Base-by-base conservation (phyloP, 768 basidiomycete species). In the Crepidotus variabilis region DNA sequence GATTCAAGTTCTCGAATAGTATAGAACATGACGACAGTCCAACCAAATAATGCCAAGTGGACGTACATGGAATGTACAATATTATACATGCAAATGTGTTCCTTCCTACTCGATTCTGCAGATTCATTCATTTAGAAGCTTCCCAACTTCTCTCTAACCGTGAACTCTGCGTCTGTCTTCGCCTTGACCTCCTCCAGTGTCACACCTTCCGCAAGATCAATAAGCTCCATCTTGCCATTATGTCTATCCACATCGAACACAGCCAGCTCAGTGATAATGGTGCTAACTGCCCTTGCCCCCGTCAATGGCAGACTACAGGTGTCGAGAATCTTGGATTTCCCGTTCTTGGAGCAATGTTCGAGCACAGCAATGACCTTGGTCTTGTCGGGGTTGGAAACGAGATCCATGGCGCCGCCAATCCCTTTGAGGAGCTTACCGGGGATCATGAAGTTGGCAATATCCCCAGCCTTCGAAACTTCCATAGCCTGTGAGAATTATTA, bases 391-490 rank as follows among this genome's bases (percentile, higher is more conserved):
- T 96, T 97, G 57, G 94, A 96, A 56, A 94, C 93, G 49, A 95
- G 84, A 68, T 96, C 94, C 93, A 95, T 95, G 10, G 94, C 94
- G 51, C 94, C 95, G 11, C 95, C 95, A 67, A 97, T 60, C 82
- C 88, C 89, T 78, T 90, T 92, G 33, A 93, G 80, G 69, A 94
- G 81, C 75, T 97, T 96, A 13, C 94, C 92, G 2, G 94, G 95
- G 65, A 97, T 94, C 95, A 97, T 98, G 69, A 93, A 98, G 77
- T 98, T 98, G 55, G 95, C 95, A 60, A 98, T 89, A 69, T 98
- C 95, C 39, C 92, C 94, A 1, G 84, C 85, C 61, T 90, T 86
- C 1, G 93, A 94, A 50, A 98, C 95, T 79, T 98, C 87, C 92
- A 98, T 92, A 9, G 93, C 92, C 90, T 92, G 56, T 10, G 45